These are phyloP conservation scores for Candida bentonensis DNA, from an alignment of 805 yeast genomes.

Conservation along the genomic window DNA sequence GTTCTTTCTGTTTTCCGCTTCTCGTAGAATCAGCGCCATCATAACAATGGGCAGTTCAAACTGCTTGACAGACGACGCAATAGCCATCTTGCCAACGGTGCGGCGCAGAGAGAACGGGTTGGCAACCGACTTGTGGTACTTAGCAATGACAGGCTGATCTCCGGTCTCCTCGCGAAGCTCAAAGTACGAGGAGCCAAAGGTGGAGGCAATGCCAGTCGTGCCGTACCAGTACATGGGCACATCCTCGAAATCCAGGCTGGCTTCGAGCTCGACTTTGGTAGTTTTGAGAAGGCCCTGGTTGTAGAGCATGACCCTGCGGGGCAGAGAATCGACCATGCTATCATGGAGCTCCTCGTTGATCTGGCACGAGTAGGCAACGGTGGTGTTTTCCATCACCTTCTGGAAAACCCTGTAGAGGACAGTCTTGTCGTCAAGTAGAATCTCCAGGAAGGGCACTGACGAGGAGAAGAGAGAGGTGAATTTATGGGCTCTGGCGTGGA, in stretches of 20 bases:
- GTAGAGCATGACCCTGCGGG: not conserved
- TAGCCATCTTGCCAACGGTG: slow-evolving; percentile 1
- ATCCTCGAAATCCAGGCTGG: not conserved
- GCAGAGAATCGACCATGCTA: not conserved
- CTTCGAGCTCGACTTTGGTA: not conserved
- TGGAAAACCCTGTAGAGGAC: not conserved
- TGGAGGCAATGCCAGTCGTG: not conserved
- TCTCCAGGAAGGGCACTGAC: not conserved
- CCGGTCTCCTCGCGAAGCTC: not conserved
- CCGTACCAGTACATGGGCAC: slow-evolving; percentile 1
- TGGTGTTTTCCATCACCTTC: not conserved
- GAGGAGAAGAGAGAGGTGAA: not conserved
- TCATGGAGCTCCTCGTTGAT: not conserved
- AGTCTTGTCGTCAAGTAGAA: not conserved
- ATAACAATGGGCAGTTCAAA: not conserved
- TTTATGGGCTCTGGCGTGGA: not conserved
- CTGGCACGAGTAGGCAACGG: not conserved
- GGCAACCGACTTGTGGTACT: not conserved
- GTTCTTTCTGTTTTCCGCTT: not conserved
- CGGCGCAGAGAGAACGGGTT: not conserved
- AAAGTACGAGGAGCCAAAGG: not conserved
- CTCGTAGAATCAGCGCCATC: not conserved
- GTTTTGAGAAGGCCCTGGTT: not conserved
- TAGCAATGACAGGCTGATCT: not conserved
- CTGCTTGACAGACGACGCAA: not conserved